Evolutionary conservation across 2,329 filamentous ascomycete species (phyloP).

Genomic region (Cephalotrichum gorgonifer): DNA sequence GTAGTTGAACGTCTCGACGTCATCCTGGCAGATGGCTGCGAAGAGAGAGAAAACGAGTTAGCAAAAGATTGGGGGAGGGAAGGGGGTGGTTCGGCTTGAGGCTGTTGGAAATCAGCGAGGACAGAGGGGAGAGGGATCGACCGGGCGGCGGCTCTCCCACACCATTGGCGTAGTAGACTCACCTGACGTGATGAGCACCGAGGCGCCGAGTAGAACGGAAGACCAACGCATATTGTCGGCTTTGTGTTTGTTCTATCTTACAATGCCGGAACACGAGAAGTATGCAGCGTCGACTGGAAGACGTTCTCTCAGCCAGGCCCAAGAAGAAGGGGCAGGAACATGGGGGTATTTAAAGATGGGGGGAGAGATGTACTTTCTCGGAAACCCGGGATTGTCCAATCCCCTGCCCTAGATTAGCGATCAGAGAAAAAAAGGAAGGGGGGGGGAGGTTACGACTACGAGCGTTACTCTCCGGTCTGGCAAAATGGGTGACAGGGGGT

Average conservation of each 20-base stretch:
- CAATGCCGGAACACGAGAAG: background rate
- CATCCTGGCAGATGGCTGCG: conserved; percentile 2
- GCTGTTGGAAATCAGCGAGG: background rate
- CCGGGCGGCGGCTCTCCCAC: background rate
- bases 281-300: background rate
- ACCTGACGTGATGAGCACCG: conserved; percentile 8
- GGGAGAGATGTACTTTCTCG: too few species aligned
- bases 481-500: background rate
- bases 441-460: too few species aligned
- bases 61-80: too few species aligned
- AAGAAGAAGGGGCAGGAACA: background rate
- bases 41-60: background rate
- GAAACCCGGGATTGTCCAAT: background rate
- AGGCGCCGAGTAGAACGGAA: background rate
- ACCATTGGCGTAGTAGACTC: background rate
- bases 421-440: background rate
- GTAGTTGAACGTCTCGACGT: conserved; percentile 8
- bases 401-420: conserved; percentile 1
- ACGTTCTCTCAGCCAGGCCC: background rate
- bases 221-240: conserved; percentile 9
- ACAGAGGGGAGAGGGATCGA: background rate
- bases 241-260: background rate
- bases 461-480: conserved; percentile 1
- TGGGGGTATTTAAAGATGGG: background rate
- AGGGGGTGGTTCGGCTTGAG: too few species aligned